Base-by-base conservation (phyloP, 2,329 filamentous ascomycete species). In the Pseudopyrenochaeta lycopersici region DNA sequence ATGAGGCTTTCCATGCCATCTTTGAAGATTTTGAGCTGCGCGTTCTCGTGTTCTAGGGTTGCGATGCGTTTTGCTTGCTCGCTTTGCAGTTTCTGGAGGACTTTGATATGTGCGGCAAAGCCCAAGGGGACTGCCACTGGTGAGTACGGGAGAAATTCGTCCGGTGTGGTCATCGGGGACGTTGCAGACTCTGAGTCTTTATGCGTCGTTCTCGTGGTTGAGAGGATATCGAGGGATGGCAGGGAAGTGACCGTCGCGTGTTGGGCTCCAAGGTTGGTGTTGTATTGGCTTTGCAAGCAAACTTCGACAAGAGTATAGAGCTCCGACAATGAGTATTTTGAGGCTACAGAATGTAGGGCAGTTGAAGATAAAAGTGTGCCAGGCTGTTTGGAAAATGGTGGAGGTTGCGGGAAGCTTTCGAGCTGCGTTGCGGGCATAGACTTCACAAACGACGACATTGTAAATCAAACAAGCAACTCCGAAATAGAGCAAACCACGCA, bases 61-160 rank as follows among this genome's bases (percentile, higher is more conserved):
- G 44, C 21, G 30, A 64, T 62, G 30, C 50, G 54, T 1, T 38
- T 15, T 4, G 50, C 35, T 21, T 60, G 60, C 9, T 46, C 23
- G 23, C 17, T 38, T 15, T 63, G 64, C 20, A 23, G 9, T 12
- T 62, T 49, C 18, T 62, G 52, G 5, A 65, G 39, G 1, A 46
- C 46, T 20, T 52, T 54, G 39, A 66, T 40, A 27, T 63, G 62
- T 2, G 41, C 52, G 33, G 50, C 46, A 35, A 65, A 66, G 12
- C 63, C 57, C 48, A 62, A 45, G 3, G 63, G 61, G 12, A 63
- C 41, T 7, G 43, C 17, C 14, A 47, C 15, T 6, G 14, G 20
- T 1, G 9, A 21, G 7, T 15, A 14, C 2, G 2, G 20, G 14
- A 4, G 39, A 21, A 41, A 21, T 29, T n/a, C n/a, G n/a, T n/a